Base-by-base conservation (phyloP, 2,329 filamentous ascomycete genomes). In the Colletotrichum sp. region DNA sequence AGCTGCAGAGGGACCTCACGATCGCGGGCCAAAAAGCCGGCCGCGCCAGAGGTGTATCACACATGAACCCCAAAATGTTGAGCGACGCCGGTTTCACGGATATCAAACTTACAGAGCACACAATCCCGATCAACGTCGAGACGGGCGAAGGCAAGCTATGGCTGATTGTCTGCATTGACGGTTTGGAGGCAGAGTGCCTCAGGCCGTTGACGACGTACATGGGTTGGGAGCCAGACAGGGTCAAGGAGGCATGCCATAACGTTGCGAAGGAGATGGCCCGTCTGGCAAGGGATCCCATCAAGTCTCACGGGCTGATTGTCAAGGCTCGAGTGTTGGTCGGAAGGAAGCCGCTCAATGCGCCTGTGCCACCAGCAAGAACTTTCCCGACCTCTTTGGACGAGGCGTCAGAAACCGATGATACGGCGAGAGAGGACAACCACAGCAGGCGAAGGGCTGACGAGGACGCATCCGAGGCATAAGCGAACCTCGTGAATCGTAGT, bases 151-250 rank as follows among this genome's bases (percentile, higher is more conserved):
- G 89, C 55, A 89, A 89, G 77, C 86, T 91, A 65, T 91, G 89
- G 89, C 83, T 91, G 36, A 86, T 91, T 28, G 85, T 86, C 3
- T 86, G 88, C 74, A 82, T 91, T 36, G 89, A 90, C 71, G 86
- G 86, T 5, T 79, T 90, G 34, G 90, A 91, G 80, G 85, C 89
- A 13, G 80, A 83, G 36, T 86, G 83, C 55, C 80, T 92, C 76
- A 85, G 90, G 39, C 84, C 88, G 13, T 83, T 92, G 72, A 91
- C 89, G 2, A 87, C 86, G 77, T 84, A 89, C 64, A 87, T 90
- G 83, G 88, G 84, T 9, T 91, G 89, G 89, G 86, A 88, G 27
- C 82, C 88, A 1, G 85, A 89, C 2, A 83, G 87, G 39, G 89
- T 89, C 73, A 86, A 88, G 62, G 81, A 82, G 32, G 83, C 86